Evolutionary conservation across 805 yeast species (phyloP), one percentile per base, ranked within the genome.

Genomic region (Saccharomycopsis sp.): DNA sequence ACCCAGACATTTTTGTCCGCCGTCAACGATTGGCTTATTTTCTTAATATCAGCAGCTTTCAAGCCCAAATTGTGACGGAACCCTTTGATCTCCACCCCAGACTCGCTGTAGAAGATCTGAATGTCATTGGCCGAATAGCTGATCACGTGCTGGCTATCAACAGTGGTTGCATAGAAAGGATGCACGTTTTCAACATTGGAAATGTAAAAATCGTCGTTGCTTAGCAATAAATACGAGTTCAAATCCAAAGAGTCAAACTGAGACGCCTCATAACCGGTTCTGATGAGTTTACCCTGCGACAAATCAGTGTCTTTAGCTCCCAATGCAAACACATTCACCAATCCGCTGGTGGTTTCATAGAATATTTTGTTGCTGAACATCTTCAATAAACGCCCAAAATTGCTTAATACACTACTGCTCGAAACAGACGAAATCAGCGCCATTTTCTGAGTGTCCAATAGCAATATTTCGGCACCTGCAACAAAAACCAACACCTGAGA

Each of bases 81-180:
- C 35, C 29, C 20, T 22, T 55, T 7, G 25, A 22, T 25, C 49
- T 63, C 65, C 25, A 57, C 35, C 3, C 62, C 64, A 22, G 42
- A 54, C 42, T 65, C 65, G 20, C 62, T 34, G 52, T 71, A 70
- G 44, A 64, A 64, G 2, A 69, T 41, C n/a, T 34, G 60, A 2
- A 64, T 35, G 0, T 41, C 29, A 2, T 63, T 51, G 3, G 59
- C 35, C 0, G 69, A 57, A 49, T 66, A 54, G 2, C 54, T 63
- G 15, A 64, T 59, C 0, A 68, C 56, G n/a, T 62, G 62, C 22
- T 66, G 67, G 2, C 63, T 63, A 52, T 64, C 52, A 20, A 64
- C 55, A 15, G 60, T 47, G 12, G 56, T 34, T 41, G 25, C 60
- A n/a, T 54, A 44, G 2, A 62, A 58, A 1, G 54, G 12, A 2